Base-by-base conservation (phyloP, 2,329 filamentous ascomycete genomes). In the Coniella lustricola region DNA sequence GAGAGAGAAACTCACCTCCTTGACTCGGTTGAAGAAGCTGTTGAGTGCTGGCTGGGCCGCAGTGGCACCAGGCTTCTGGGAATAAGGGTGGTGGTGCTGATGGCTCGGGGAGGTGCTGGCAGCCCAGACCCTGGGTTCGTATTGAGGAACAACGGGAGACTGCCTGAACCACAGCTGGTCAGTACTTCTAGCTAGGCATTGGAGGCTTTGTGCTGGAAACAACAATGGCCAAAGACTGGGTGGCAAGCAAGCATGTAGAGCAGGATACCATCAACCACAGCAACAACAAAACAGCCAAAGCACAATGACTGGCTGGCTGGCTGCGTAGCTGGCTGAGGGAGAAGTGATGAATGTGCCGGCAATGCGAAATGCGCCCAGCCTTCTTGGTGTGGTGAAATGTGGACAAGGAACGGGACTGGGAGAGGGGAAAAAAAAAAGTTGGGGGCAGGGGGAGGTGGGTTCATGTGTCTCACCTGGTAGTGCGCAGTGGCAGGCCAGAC, bases 1-100 rank as follows among this genome's bases (percentile, higher is more conserved):
- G n/a, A n/a, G n/a, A n/a, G n/a, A n/a, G n/a, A n/a, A 34, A 57
- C 61, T 55, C 44, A 65, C 62, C 60, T 65, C 62, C 47, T 58
- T 62, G 50, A 64, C 56, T 45, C 50, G 50, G 31, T 52, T 50
- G 32, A 50, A 47, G 48, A 52, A 52, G 40, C 45, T 50, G 36
- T 32, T 43, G 40, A 50, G 20, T 16, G 22, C 44, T 36, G 50
- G 48, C 47, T 47, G 43, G 38, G 22, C 37, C 33, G 35, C 39
- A 32, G 38, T 22, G n/a, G 54, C 47, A 50, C 56, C 58, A 41
- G 49, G 49, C 36, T n/a, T n/a, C n/a, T 46, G 55, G 37, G 48
- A 52, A 42, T 57, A 49, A 43, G 49, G 59, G 50, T 56, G 13
- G 57, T 57, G 47, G 49, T 57, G 37, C 56, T 54, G 43, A 60